Evolutionary conservation across 768 basidiomycete genomes (phyloP), one percentile per base, ranked within the genome.

Genomic region (Porphyrellus cyaneotinctus): DNA sequence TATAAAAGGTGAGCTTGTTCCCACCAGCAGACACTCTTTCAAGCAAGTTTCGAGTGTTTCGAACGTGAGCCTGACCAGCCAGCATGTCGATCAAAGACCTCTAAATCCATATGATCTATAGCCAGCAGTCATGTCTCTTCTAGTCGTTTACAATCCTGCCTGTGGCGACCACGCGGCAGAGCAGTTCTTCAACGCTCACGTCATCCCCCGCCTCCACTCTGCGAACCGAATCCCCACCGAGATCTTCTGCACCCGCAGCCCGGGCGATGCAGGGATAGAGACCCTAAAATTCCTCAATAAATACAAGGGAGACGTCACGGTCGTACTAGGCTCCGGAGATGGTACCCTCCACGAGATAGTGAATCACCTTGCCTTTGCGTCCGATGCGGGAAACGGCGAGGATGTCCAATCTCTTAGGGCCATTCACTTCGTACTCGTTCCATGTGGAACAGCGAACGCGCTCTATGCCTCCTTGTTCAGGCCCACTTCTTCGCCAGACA

Each of bases 401-500:
- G 57, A 51, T 15, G 44, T 51, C 4, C 53, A 52, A 20, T 36
- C 52, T 41, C 44, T 53, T 59, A 23, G 24, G 31, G 31, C 59
- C 58, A 32, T 85, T 50, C 63, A 62, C 31, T 72, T 85, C 54
- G 82, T 73, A 17, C 77, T 79, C 43, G 72, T 89, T 39, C 91
- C 93, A 5, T 80, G 80, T 45, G 93, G 93, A 23, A 95, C 93
- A n/a, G 94, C 93, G 38, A 97, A 98, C 66, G 95, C 95, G 0
- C 76, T 97, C 31, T 94, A 87, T 69, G 76, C 81, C 7, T 84
- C 89, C 8, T 70, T 93, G 26, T 95, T 88, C 68, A 84, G 84
- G 0, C 79, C 82, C 0, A 42, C 53, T 18, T 28, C 63, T 10
- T 57, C 59, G 15, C 61, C 54, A 47, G 51, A 68, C 15, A 51